Evolutionary conservation across 2,329 filamentous ascomycete species (phyloP).

Genomic region (Cladosporium halotolerans): DNA sequence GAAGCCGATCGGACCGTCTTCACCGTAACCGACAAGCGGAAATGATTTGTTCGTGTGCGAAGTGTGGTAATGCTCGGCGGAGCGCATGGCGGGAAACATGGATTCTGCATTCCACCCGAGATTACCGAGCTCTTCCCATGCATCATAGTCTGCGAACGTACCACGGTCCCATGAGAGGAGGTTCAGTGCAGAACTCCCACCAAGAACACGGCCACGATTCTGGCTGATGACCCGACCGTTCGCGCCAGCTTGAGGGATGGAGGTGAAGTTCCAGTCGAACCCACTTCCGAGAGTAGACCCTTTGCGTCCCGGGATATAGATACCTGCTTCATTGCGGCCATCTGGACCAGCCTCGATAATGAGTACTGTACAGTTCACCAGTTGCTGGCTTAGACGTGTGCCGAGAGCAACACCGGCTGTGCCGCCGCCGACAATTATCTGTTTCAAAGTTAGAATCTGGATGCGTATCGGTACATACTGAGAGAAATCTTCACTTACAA

Average conservation of each 20-base stretch:
- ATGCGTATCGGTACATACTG: neutral
- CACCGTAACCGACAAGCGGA: constrained; percentile 23
- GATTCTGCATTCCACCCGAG: constrained; percentile 35
- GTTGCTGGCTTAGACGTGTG: constrained; percentile 18
- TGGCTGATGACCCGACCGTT: constrained; percentile 37
- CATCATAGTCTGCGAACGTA: constrained; percentile 27
- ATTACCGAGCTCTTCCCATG: constrained; percentile 31
- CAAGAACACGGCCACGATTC: constrained; percentile 44
- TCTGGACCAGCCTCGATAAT: constrained; percentile 22
- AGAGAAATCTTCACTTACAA: neutral
- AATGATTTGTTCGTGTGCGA: constrained; percentile 6
- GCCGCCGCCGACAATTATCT: constrained; percentile 24
- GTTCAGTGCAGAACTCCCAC: constrained; percentile 44
- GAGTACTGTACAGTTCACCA: constrained; percentile 16
- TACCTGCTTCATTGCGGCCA: constrained; percentile 13
- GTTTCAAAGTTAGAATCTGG: neutral
- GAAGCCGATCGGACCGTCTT: constrained; percentile 28
- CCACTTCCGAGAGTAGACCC: constrained; percentile 17
- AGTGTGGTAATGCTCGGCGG: constrained; percentile 27
- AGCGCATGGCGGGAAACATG: constrained; percentile 30
- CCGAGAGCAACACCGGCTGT: constrained; percentile 20
- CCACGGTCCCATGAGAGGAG: constrained; percentile 32
- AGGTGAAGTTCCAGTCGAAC: constrained; percentile 42
- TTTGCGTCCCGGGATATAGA: constrained; percentile 21
- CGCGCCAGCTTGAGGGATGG: constrained; percentile 36